Conservation (phyloP, 2,329 filamentous ascomycete species). For the Truncatella angustata region DNA sequence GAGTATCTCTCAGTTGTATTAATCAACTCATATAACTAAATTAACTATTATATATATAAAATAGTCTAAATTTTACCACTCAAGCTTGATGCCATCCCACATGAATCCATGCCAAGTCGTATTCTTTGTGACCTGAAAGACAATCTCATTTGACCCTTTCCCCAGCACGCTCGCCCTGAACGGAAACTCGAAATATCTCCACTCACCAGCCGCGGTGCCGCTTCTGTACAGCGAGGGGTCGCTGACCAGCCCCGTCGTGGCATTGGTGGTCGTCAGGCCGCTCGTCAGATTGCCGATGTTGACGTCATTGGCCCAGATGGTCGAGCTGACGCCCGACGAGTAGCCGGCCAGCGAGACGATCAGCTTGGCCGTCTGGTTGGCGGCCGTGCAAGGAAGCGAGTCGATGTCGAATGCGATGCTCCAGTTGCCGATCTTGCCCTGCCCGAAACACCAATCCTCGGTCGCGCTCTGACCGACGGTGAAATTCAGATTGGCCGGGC, state of each 20-base stretch:
- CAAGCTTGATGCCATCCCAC: constrained; percentile 26
- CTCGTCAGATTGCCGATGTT: constrained; percentile 40
- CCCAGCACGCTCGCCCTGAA: constrained; percentile 19
- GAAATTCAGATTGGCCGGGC: constrained; percentile 43
- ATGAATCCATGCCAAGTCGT: constrained; percentile 26
- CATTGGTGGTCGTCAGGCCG: constrained; percentile 9
- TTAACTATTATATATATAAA: background rate
- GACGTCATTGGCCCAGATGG: constrained; percentile 38
- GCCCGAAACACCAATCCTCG: constrained; percentile 49
- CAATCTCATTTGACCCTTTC: constrained; percentile 23
- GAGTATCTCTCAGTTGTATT: too few species aligned
- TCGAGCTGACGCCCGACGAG: constrained; percentile 36
- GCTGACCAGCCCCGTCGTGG: constrained; percentile 27
- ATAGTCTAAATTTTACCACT: constrained; percentile 19
- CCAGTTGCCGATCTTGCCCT: constrained; percentile 37
- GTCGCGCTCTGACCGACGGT: constrained; percentile 35
- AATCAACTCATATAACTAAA: too few species aligned
- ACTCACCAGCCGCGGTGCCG: constrained; percentile 45
- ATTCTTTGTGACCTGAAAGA: constrained; percentile 21
- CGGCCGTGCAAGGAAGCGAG: background rate
- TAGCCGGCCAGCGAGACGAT: constrained; percentile 44
- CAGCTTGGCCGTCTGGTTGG: constrained; percentile 28
- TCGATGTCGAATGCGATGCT: constrained; percentile 28
- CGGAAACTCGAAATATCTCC: constrained; percentile 41
- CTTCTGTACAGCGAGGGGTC: constrained; percentile 48